Conservation (phyloP, 306 rosid species). For the Pyrus bretschneideri region DNA sequence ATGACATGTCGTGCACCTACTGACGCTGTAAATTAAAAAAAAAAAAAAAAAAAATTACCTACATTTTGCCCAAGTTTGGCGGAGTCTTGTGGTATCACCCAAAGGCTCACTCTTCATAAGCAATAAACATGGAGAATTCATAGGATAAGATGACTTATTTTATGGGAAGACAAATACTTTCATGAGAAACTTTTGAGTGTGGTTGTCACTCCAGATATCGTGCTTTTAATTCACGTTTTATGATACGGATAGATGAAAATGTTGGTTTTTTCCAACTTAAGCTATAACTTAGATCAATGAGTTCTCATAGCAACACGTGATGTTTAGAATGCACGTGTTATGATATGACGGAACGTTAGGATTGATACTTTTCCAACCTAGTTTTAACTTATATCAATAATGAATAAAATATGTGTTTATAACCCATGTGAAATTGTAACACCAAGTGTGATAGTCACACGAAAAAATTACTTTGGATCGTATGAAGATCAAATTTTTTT, state of each 20-base stretch:
- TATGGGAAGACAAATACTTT: neutral
- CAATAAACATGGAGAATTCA: neutral
- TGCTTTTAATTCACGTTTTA: neutral
- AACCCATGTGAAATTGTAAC: no score
- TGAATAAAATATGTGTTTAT: no score
- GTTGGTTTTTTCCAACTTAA: neutral
- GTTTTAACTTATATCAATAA: no score
- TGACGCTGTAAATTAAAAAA: neutral
- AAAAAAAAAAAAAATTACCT: neutral
- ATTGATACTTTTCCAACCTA: no score
- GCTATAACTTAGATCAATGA: no score
- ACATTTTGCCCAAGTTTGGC: neutral
- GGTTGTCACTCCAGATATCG: fast-evolving
- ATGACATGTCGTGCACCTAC: neutral
- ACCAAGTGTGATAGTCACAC: neutral
- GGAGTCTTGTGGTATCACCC: neutral
- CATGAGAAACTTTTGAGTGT: neutral
- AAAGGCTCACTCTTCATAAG: conserved; percentile 8
- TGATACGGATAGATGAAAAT: neutral
- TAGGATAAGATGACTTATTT: conserved; percentile 13
- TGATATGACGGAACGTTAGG: no score
- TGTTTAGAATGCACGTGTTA: no score
- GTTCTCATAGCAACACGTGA: neutral
- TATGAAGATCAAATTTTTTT: no score
- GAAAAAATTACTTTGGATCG: no score